These are phyloP conservation scores for Elsinoe ampelina DNA, from an alignment of 2,329 filamentous ascomycete genomes.

Conservation along the genomic window DNA sequence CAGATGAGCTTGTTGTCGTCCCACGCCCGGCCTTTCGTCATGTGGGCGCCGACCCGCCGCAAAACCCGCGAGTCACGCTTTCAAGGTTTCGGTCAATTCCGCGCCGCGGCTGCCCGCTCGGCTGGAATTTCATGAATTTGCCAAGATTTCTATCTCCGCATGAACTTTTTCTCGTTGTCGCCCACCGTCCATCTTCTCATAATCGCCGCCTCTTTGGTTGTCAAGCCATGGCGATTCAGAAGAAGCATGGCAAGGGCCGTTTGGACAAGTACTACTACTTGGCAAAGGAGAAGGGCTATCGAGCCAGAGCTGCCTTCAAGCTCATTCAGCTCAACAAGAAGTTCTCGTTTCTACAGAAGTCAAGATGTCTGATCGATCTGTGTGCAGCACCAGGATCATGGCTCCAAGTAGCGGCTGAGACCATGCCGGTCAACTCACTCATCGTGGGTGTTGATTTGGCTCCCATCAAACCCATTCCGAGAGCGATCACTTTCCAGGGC, in stretches of 20 bases:
- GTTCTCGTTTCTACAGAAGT: slow-evolving; percentile 95
- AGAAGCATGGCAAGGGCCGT: slow-evolving; percentile 98
- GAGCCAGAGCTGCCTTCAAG: slow-evolving; percentile 94
- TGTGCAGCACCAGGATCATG: slow-evolving; percentile 95
- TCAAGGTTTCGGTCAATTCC: background rate
- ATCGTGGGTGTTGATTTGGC: slow-evolving; percentile 91
- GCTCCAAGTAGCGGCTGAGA: slow-evolving; percentile 93
- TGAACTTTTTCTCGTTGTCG: slow-evolving; percentile 6
- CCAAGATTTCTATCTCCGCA: slow-evolving; percentile 10
- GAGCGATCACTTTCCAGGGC: slow-evolving; percentile 90
- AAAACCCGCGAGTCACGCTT: background rate
- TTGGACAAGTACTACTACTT: slow-evolving; percentile 98
- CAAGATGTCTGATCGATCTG: slow-evolving; percentile 91
- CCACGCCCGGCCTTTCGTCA: slow-evolving; percentile 8
- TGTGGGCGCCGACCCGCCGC: background rate
- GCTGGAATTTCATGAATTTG: background rate
- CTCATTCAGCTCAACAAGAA: slow-evolving; percentile 98
- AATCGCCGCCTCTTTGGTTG: background rate
- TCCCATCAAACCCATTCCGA: slow-evolving; percentile 91
- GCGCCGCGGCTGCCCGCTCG: no score
- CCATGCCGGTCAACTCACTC: slow-evolving; percentile 81
- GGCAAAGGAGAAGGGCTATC: slow-evolving; percentile 96
- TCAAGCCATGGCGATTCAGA: slow-evolving; percentile 77
- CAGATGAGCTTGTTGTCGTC: slow-evolving; percentile 9
- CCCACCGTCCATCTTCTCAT: background rate